Evolutionary conservation across 441 rosid species (phyloP), one percentile per base, ranked within the genome.

Genomic region (Manihot esculenta): DNA sequence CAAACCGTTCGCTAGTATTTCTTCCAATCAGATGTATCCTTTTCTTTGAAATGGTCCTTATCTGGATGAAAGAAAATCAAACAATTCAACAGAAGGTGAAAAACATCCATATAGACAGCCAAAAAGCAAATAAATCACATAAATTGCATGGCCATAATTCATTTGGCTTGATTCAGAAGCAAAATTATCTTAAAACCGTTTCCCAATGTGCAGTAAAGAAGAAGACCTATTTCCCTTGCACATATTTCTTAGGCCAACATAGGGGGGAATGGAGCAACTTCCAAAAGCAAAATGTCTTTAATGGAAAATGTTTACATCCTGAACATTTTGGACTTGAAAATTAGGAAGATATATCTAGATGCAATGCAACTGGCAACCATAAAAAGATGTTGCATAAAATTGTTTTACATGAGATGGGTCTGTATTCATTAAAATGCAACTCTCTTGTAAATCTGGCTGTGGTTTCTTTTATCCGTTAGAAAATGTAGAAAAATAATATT

Each of bases 1-100:
- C 89, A 60, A 85, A 77, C 63, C 80, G 76, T 74, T 84, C 89
- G 42, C 81, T 79, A 59, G 88, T 71, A 82, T 87, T 87, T 72
- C 89, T 81, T 73, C 92, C 92, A 66, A 84, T 84, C 82, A 87
- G 64, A 59, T 85, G 76, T 64, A 85, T 75, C 79, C 84, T 78
- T 65, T 78, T 77, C 83, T 87, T 81, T 60, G 88, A 78, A 68
- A 82, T 76, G 65, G 71, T 72, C 24, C 72, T 75, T 77, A 87
- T 81, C 88, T 82, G 81, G 68, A 71, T 23, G 44, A 30, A 26
- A 20, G 27, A 0, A 68, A 72, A 79, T 35, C 20, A 68, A 72
- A 78, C 13, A 65, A 81, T 51, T 62, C 66, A 60, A 47, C 58
- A 38, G 73, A 69, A 64, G 35, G 63, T 38, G 71, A 70, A 55